phyloP scores from a whole-genome alignment of 2,329 filamentous ascomycete species.

The Neophaeococcomyces aloes region DNA sequence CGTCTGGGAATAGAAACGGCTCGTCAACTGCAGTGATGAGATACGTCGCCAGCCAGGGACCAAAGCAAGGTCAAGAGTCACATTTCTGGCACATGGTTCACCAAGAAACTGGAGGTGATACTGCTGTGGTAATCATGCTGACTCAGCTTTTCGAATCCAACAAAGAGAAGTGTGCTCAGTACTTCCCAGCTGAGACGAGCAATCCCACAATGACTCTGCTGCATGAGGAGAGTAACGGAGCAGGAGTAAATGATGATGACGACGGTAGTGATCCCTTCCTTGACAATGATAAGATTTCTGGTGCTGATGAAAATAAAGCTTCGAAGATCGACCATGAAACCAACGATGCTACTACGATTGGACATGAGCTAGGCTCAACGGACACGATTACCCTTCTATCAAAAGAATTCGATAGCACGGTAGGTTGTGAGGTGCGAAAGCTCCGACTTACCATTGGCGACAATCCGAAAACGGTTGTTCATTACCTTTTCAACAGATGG shows the following conservation, averaged over 20 bases:
- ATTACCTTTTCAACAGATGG: constrained; percentile 80
- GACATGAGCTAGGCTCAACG: not conserved
- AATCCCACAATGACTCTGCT: constrained; percentile 38
- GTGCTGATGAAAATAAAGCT: constrained; percentile 18
- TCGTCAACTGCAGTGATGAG: constrained; percentile 30
- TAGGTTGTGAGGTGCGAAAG: constrained; percentile 61
- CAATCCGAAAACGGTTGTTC: constrained; percentile 60
- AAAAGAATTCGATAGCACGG: constrained; percentile 44
- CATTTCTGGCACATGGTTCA: constrained; percentile 96
- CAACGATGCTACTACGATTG: not conserved
- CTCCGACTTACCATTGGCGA: constrained; percentile 43
- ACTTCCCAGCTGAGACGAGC: constrained; percentile 58
- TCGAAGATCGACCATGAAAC: not conserved
- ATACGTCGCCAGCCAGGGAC: constrained; percentile 82
- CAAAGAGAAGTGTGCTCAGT: constrained; percentile 76
- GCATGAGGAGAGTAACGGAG: constrained; percentile 26
- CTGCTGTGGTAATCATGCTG: constrained; percentile 85
- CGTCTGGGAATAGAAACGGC: constrained; percentile 2
- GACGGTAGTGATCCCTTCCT: constrained; percentile 29
- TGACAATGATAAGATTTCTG: constrained; percentile 16
- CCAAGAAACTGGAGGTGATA: constrained; percentile 57
- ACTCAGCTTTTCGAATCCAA: constrained; percentile 74
- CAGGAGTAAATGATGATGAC: constrained; percentile 56
- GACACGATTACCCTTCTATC: constrained; percentile 41
- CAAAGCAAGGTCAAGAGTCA: constrained; percentile 61